Evolutionary conservation across 768 basidiomycete genomes (phyloP), one percentile per base, ranked within the genome.

Genomic region (Neoboletus magnificus): DNA sequence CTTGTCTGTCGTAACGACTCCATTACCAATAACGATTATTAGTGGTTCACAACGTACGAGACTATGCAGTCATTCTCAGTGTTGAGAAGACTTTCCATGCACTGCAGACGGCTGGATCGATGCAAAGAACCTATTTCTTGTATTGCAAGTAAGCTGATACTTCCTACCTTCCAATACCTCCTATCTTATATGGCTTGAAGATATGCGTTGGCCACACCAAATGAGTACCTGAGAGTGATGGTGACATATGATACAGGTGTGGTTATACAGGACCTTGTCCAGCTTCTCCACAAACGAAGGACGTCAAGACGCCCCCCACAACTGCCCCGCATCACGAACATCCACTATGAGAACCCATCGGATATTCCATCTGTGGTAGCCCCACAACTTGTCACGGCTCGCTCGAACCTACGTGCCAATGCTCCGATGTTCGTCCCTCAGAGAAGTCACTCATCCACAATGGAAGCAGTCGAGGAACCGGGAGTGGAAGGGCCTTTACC

Each of bases 341-440:
- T 77, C 29, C 45, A 70, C 5, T 79, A 66, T 62, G 46, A 59
- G 16, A 52, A 61, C 3, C 52, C 62, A 4, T 67, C 62, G 3
- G 71, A 76, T 6, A 65, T 78, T 13, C 70, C 68, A 0, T 43
- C 44, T 13, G 49, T 76, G 22, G 49, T 77, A 8, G 58, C 61
- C 11, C 42, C 63, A 15, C 58, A 54, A 8, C 46, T 59, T 12
- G 56, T 58, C 3, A 27, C 41, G 16, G 62, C 61, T 33, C 60
- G 52, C 9, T 60, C 58, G 3, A 27, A 59, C 8, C 51, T 65
- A 11, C 50, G 57, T 20, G 48, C 46, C 10, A 62, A 60, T 5
- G 62, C 61, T 12, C 58, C 58, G 9, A 42, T 58, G 6, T 66
- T 61, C 42, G 45, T 65, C 4, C 64, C 66, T 18, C 42, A 55